phyloP scores from a whole-genome alignment of 164 flowering plant species.

The Vitis vinifera region DNA sequence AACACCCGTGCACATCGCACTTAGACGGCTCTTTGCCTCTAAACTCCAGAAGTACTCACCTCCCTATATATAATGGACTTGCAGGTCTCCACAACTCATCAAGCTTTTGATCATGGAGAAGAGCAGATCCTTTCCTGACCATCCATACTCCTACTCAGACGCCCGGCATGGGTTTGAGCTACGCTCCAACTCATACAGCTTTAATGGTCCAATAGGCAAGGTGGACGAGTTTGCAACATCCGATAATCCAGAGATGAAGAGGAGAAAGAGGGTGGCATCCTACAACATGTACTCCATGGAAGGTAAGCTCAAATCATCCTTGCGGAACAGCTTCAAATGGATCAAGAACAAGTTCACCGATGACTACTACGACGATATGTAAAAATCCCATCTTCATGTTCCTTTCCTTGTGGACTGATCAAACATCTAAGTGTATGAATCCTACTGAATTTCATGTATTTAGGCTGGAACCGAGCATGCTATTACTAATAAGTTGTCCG shows the following conservation, averaged over 20 bases:
- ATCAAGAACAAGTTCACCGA: constrained; percentile 51
- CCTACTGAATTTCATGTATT: no score
- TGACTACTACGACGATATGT: constrained; percentile 25
- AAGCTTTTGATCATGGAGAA: constrained; percentile 21
- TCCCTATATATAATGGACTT: not conserved
- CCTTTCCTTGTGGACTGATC: not conserved
- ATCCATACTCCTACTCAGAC: constrained; percentile 29
- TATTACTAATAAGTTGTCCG: no score
- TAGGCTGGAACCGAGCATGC: no score
- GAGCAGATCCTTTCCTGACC: constrained; percentile 30
- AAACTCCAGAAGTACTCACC: no score
- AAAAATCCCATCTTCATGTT: not conserved
- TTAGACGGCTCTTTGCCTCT: no score
- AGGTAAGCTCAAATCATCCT: constrained; percentile 50
- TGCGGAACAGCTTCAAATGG: constrained; percentile 62
- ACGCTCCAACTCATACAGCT: constrained; percentile 45
- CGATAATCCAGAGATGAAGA: constrained; percentile 47
- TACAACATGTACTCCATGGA: constrained; percentile 54
- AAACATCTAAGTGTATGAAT: no score
- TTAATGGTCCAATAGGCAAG: constrained; percentile 41
- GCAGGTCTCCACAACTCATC: not conserved
- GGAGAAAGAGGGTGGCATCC: constrained; percentile 55
- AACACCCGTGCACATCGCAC: no score
- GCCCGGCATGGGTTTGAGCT: constrained; percentile 40
- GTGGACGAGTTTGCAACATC: constrained; percentile 3